Evolutionary conservation across 768 basidiomycete species (phyloP).

Genomic region (Russula griseocarnosa): DNA sequence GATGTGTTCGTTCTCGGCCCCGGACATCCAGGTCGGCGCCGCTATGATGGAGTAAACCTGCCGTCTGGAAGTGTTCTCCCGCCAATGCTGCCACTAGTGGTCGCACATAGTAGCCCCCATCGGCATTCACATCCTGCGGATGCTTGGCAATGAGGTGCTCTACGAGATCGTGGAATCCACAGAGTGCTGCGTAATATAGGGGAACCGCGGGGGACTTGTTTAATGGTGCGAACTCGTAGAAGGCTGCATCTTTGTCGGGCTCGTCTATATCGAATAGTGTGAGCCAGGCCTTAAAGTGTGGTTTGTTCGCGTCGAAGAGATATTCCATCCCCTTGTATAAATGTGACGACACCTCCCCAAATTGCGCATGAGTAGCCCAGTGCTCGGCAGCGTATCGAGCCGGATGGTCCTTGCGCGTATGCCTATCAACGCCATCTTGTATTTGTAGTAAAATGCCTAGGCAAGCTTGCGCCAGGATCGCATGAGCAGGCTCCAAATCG

Average conservation of each 20-base stretch:
- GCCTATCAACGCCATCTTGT: not conserved
- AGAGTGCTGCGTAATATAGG: not conserved
- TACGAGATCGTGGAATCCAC: not conserved
- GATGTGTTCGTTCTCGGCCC: no score
- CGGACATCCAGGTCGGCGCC: not conserved
- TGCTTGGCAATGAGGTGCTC: not conserved
- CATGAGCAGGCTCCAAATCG: not conserved
- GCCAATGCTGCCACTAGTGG: not conserved
- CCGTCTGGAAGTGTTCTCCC: not conserved
- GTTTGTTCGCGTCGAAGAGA: not conserved
- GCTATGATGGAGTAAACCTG: not conserved
- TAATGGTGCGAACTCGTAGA: not conserved
- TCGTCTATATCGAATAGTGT: not conserved
- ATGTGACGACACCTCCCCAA: not conserved
- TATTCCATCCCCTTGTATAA: not conserved
- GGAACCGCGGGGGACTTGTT: not conserved
- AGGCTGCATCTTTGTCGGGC: rapidly evolving
- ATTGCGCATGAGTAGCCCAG: not conserved
- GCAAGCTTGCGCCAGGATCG: not conserved
- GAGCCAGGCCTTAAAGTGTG: not conserved
- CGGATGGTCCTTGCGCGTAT: no score
- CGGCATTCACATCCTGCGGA: not conserved
- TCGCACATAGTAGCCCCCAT: not conserved
- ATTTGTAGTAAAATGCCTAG: not conserved
- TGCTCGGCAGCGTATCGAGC: not conserved